Percentiles rank a stretch among this genome's conserved stretches.
phyloP scores from a whole-genome alignment of 345 rosid genomes.

The Lepidium aucheri region DNA sequence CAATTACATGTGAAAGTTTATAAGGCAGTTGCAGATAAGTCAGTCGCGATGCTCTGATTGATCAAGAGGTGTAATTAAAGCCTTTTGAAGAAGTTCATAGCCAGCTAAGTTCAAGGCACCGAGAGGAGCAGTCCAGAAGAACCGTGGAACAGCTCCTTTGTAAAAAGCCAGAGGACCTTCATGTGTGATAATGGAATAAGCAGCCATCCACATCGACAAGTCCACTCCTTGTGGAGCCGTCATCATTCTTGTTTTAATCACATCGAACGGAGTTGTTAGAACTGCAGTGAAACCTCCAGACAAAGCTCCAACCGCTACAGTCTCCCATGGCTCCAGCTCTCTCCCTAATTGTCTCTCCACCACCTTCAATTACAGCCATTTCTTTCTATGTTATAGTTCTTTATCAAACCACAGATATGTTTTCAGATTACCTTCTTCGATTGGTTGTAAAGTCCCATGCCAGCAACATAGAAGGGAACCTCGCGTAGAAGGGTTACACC shows the following conservation, averaged over 20 bases:
- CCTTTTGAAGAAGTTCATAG: slow-evolving; percentile 74
- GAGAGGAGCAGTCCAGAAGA: slow-evolving; percentile 94
- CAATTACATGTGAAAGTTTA: neutral
- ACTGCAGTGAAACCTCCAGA: slow-evolving; percentile 92
- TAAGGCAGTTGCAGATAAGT: neutral
- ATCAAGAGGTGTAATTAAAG: slow-evolving; percentile 36
- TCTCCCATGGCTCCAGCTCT: slow-evolving; percentile 85
- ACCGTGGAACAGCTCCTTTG: slow-evolving; percentile 87
- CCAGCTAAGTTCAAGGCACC: slow-evolving; percentile 99
- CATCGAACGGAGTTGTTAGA: slow-evolving; percentile 81
- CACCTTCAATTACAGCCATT: slow-evolving; percentile 30
- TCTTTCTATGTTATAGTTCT: neutral
- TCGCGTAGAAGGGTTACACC: slow-evolving; percentile 88
- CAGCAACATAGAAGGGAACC: slow-evolving; percentile 93
- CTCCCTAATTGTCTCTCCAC: slow-evolving; percentile 56
- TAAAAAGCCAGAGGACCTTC: slow-evolving; percentile 84
- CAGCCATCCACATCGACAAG: slow-evolving; percentile 68
- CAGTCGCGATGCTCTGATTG: slow-evolving; percentile 3
- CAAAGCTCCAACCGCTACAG: slow-evolving; percentile 71
- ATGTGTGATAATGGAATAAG: slow-evolving; percentile 52
- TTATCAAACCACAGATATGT: too few relatives aligned
- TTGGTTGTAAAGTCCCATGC: slow-evolving; percentile 77
- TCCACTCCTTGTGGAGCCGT: slow-evolving; percentile 77
- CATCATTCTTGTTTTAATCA: slow-evolving; percentile 95
- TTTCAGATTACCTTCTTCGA: slow-evolving; percentile 60